Evolutionary conservation across 2,329 filamentous ascomycete genomes (phyloP), one percentile per base, ranked within the genome.

Genomic region (Neonectria neomacrospora): DNA sequence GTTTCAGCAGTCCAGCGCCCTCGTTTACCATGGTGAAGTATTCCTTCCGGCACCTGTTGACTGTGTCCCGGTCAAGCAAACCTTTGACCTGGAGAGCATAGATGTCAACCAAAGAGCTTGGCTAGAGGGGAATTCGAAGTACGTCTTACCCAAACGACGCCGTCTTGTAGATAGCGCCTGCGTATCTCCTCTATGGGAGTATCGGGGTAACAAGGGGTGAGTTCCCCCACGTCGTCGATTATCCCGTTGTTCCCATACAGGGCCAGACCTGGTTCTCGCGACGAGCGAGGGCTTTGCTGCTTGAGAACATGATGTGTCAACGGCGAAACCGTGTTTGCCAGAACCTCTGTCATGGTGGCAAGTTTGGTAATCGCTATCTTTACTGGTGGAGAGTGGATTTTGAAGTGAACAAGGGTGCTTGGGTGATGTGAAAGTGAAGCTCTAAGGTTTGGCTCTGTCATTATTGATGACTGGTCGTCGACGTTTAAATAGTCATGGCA

Each of bases 21-120:
- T 86, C 80, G 1, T 81, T 77, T 2, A 88, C 76, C 56, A 82
- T 81, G 16, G 77, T 72, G 73, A 88, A 88, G 71, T 88, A 88
- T 47, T 79, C 74, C 57, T 80, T 75, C 3, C 86, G 81, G 16
- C 82, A 81, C 50, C 78, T 76, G 12, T 87, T 77, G 1, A 88
- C 84, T 53, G 87, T 83, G 2, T 76, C 73, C 2, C 81, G 81
- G 0, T 85, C 85, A 3, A 88, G 73, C 0, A 88, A 71, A 1
- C 81, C 80, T 66, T 88, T 88, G 3, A 88, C 59, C 62, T 85
- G 84, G 37, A 87, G 72, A 66, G 87, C 32, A 87, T 72, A 66
- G 87, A 87, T 32, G 22, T 16, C 12, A 23, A 45, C 11, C 14
- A 23, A 16, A 11, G 12, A 23, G 20, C 12, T 22, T 23, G 22